A percentile compares a stretch with the other conserved stretches of the same genome.
Evolutionary conservation across 169 alveolate genomes (phyloP).

Genomic region (Plasmodium billcollinsi): DNA sequence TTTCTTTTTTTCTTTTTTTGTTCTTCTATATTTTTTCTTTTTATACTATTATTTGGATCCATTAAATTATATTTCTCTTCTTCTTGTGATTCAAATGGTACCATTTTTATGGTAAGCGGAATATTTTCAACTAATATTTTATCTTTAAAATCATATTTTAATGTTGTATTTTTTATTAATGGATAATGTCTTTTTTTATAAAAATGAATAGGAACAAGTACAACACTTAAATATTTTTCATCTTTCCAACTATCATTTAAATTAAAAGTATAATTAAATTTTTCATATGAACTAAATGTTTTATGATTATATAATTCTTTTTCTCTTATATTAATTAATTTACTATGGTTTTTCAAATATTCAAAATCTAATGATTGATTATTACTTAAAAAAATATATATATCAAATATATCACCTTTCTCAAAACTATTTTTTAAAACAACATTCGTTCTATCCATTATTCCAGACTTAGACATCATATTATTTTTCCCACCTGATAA

Average conservation of each 20-base stretch:
- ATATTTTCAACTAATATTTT: constrained; percentile 67
- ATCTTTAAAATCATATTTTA: constrained; percentile 39
- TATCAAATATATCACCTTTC: constrained; percentile 79
- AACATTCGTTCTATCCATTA: constrained; percentile 39
- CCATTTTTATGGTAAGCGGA: constrained; percentile 67
- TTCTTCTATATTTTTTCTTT: constrained; percentile 15
- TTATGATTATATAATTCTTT: constrained; percentile 53
- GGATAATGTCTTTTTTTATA: constrained; percentile 42
- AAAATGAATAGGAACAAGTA: constrained; percentile 46
- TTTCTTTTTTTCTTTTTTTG: constrained; percentile 4
- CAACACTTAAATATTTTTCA: constrained; percentile 66
- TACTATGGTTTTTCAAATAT: constrained; percentile 52
- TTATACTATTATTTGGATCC: not conserved
- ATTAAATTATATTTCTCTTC: constrained; percentile 62
- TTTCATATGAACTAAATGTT: constrained; percentile 39
- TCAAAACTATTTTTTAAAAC: constrained; percentile 71
- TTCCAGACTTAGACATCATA: constrained; percentile 18
- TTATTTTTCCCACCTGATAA: constrained; percentile 81
- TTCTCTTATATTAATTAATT: constrained; percentile 71
- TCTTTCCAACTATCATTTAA: constrained; percentile 72
- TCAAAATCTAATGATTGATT: constrained; percentile 76
- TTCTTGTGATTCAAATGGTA: constrained; percentile 52
- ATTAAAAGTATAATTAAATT: constrained; percentile 22
- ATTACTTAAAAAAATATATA: constrained; percentile 76
- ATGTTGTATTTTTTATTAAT: constrained; percentile 13